Evolutionary conservation across 768 basidiomycete genomes (phyloP).

Genomic region (Phlebiopsis gigantea): DNA sequence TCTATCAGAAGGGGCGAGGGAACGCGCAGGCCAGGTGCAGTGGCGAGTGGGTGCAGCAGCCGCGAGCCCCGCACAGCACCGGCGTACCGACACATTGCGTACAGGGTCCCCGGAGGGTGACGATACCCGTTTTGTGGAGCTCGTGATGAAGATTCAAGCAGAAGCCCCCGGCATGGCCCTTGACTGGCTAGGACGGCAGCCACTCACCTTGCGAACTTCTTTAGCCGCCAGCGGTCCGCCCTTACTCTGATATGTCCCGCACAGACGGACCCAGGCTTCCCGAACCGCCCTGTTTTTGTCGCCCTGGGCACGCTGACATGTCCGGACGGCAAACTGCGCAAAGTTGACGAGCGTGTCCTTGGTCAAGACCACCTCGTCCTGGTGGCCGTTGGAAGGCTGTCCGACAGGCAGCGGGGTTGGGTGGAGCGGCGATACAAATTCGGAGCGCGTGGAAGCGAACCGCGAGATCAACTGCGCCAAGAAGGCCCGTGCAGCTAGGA

Average conservation of each 20-base stretch:
- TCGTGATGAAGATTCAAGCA: not conserved
- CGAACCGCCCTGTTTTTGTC: conserved; percentile 71
- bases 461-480: conserved; percentile 72
- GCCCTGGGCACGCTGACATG: conserved; percentile 83
- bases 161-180: not conserved
- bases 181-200: not conserved
- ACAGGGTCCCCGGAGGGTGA: not conserved
- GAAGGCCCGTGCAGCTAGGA: conserved; percentile 93
- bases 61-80: not conserved
- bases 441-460: conserved; percentile 44
- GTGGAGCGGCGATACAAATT: conserved; percentile 35
- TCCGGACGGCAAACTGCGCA: conserved; percentile 80
- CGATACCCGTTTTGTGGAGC: not conserved
- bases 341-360: conserved; percentile 80
- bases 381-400: conserved; percentile 28
- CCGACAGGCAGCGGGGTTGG: conserved; percentile 44
- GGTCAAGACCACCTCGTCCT: conserved; percentile 69
- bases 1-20: not conserved
- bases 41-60: not conserved
- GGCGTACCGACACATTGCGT: not conserved
- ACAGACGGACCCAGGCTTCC: conserved; percentile 81
- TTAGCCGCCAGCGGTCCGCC: conserved; percentile 55
- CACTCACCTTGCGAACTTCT: conserved; percentile 60
- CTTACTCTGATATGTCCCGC: conserved; percentile 76
- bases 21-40: not conserved